phyloP scores from a whole-genome alignment of 2,329 filamentous ascomycete species.

The Colletotrichum godetiae region DNA sequence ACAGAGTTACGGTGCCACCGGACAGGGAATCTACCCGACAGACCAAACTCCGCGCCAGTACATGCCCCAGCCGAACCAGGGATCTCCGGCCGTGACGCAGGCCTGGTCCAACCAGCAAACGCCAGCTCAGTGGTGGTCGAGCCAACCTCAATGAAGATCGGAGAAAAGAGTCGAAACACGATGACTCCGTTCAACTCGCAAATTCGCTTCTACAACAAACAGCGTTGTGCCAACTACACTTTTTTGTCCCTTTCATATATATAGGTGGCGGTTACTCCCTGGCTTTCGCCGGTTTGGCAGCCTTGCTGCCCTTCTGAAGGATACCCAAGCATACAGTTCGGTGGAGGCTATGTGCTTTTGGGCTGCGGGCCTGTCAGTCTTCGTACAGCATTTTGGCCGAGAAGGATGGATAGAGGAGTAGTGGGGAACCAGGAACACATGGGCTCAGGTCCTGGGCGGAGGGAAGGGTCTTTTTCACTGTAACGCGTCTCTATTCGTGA shows the following conservation, averaged over 20 bases:
- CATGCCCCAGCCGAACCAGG: constrained; percentile 71
- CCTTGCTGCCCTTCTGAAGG: constrained; percentile 40
- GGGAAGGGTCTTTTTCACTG: constrained; percentile 15
- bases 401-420: constrained; percentile 53
- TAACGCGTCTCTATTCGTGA: constrained; percentile 11
- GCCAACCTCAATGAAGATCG: constrained; percentile 53
- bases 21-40: constrained; percentile 68
- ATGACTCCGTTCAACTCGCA: neutral
- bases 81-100: constrained; percentile 62
- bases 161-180: neutral
- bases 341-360: constrained; percentile 50
- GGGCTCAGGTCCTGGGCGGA: constrained; percentile 11
- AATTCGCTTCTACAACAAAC: constrained; percentile 3
- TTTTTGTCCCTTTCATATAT: constrained; percentile 30
- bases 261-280: constrained; percentile 30
- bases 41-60: constrained; percentile 75
- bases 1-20: constrained; percentile 64
- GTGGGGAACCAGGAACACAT: constrained; percentile 32
- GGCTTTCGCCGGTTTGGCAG: constrained; percentile 32
- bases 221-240: constrained; percentile 23
- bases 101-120: constrained; percentile 71
- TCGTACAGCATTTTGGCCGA: constrained; percentile 47
- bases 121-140: constrained; percentile 66
- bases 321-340: constrained; percentile 49
- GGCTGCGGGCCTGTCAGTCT: constrained; percentile 44